phyloP scores from a whole-genome alignment of 2,329 filamentous ascomycete species.

The Bretziella fagacearum region DNA sequence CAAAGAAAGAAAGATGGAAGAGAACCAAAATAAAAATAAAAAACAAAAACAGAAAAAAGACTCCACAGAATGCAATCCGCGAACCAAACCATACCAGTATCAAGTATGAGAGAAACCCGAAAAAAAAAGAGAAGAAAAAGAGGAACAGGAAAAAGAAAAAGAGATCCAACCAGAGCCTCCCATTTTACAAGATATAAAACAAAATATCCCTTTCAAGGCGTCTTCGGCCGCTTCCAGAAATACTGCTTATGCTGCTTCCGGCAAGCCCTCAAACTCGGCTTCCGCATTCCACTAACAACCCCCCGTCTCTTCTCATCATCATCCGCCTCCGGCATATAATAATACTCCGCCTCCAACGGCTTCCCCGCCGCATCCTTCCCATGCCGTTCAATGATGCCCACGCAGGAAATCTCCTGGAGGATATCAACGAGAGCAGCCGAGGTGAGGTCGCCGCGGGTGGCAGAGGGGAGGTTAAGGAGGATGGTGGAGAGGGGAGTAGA shows the following conservation, averaged over 20 bases:
- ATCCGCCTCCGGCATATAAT: conserved; percentile 83
- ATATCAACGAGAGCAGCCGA: conserved; percentile 50
- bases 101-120: no score
- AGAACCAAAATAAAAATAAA: conserved; percentile 2
- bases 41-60: conserved; percentile 4
- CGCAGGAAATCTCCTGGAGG: conserved; percentile 49
- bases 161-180: no score
- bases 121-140: neutral
- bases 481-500: conserved; percentile 84
- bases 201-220: conserved; percentile 27
- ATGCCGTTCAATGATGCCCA: conserved; percentile 75
- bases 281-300: conserved; percentile 70
- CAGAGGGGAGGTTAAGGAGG: conserved; percentile 62
- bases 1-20: neutral
- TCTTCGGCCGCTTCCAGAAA: conserved; percentile 49
- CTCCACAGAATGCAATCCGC: neutral
- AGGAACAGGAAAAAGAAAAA: no score
- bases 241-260: conserved; percentile 92
- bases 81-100: no score
- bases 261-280: conserved; percentile 76
- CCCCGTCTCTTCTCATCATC: conserved; percentile 53
- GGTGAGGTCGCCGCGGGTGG: conserved; percentile 41
- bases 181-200: neutral
- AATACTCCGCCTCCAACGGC: conserved; percentile 86
- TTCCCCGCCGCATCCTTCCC: conserved; percentile 96